Evolutionary conservation across 108 stramenopile genomes (phyloP).

Genomic region (Nitzschia inconspicua): DNA sequence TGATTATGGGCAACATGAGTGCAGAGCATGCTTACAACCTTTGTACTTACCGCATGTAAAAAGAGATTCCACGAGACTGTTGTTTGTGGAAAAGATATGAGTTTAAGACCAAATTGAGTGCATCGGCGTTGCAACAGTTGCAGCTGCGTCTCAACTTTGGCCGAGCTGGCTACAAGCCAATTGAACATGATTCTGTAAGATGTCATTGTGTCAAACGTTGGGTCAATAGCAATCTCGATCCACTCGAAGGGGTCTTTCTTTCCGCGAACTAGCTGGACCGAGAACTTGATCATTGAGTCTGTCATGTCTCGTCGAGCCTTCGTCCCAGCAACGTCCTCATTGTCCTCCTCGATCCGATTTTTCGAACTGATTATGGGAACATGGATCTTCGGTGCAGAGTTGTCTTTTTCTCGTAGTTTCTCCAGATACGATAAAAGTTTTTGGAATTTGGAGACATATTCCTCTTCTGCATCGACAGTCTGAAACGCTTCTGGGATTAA

Average conservation of each 20-base stretch:
- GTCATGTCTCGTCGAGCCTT: slow-evolving; percentile 14
- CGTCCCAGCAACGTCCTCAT: slow-evolving; percentile 18
- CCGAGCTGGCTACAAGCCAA: slow-evolving; percentile 85
- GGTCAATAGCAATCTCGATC: slow-evolving; percentile 70
- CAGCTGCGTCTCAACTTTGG: slow-evolving; percentile 82
- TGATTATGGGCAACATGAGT: neutral
- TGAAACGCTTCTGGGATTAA: slow-evolving; percentile 63
- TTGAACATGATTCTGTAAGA: slow-evolving; percentile 83
- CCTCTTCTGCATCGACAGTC: slow-evolving; percentile 57
- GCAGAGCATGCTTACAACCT: neutral
- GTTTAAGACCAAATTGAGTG: slow-evolving; percentile 70
- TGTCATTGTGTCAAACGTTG: slow-evolving; percentile 65
- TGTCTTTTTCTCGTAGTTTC: slow-evolving; percentile 58
- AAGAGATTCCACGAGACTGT: slow-evolving; percentile 58
- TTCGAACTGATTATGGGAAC: slow-evolving; percentile 36
- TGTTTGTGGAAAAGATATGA: slow-evolving; percentile 60
- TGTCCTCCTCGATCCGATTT: slow-evolving; percentile 12
- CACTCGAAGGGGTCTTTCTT: slow-evolving; percentile 81
- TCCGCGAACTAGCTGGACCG: slow-evolving; percentile 52
- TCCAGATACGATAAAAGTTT: slow-evolving; percentile 67
- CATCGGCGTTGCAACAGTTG: slow-evolving; percentile 75
- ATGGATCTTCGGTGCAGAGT: slow-evolving; percentile 30
- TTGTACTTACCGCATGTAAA: slow-evolving; percentile 53
- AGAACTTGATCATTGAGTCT: slow-evolving; percentile 56
- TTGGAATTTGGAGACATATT: slow-evolving; percentile 62